Conservation (phyloP, 345 rosid genomes). For the Reutealis trisperma region DNA sequence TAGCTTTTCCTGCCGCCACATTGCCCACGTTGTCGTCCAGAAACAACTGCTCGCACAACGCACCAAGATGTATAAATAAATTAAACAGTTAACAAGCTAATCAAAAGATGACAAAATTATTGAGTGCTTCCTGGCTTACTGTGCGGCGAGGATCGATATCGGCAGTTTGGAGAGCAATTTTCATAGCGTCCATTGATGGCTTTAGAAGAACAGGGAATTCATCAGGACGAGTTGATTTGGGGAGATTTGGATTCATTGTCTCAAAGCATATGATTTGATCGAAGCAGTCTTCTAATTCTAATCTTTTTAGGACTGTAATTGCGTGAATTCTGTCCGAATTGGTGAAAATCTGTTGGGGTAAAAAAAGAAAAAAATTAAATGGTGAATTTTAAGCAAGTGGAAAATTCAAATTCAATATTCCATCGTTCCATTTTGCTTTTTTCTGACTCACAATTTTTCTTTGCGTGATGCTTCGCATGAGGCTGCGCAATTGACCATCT, state of each 20-base stretch:
- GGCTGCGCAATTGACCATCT: slow-evolving; percentile 57
- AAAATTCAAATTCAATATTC: neutral
- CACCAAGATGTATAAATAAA: neutral
- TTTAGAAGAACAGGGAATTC: slow-evolving; percentile 76
- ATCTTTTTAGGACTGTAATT: slow-evolving; percentile 44
- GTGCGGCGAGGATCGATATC: slow-evolving; percentile 66
- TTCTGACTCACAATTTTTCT: slow-evolving; percentile 63
- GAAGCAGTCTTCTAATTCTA: slow-evolving; percentile 77
- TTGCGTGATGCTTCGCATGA: slow-evolving; percentile 61
- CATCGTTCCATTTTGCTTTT: neutral
- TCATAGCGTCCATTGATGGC: slow-evolving; percentile 80
- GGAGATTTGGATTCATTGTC: slow-evolving; percentile 80
- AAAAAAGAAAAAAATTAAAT: neutral
- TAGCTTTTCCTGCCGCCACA: slow-evolving; percentile 67
- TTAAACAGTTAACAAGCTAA: neutral
- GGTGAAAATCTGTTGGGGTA: slow-evolving; percentile 67
- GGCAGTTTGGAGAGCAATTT: slow-evolving; percentile 61
- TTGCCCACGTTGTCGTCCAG: slow-evolving; percentile 74
- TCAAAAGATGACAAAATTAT: neutral
- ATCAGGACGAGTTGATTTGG: slow-evolving; percentile 60
- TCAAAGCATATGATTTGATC: slow-evolving; percentile 85
- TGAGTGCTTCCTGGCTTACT: slow-evolving; percentile 26
- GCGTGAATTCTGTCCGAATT: slow-evolving; percentile 91
- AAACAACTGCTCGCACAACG: slow-evolving; percentile 50
- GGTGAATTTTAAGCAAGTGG: neutral